phyloP scores from a whole-genome alignment of 2,329 filamentous ascomycete genomes.

The Myrmaecium sp. region DNA sequence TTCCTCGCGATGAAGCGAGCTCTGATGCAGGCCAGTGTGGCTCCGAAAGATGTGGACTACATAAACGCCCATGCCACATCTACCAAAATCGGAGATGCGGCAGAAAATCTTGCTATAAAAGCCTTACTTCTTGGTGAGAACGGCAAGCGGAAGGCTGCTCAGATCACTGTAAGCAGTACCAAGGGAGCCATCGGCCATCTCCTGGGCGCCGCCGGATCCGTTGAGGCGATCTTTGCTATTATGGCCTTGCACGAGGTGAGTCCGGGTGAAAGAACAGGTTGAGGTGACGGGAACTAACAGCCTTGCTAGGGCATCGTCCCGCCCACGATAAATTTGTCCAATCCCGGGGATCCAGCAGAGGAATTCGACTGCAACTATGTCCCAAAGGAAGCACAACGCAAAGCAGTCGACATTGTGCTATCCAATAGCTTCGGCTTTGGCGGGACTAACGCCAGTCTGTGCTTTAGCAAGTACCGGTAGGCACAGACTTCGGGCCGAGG shows the following conservation, averaged over 20 bases:
- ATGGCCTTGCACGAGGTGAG: constrained; percentile 63
- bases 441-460: constrained; percentile 82
- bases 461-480: constrained; percentile 40
- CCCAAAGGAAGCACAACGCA: constrained; percentile 51
- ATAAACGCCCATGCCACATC: constrained; percentile 93
- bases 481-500: too few species aligned
- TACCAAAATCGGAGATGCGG: constrained; percentile 68
- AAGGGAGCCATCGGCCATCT: constrained; percentile 89
- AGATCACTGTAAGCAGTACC: constrained; percentile 78
- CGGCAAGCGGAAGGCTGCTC: constrained; percentile 40
- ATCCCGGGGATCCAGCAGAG: constrained; percentile 39
- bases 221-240: constrained; percentile 76
- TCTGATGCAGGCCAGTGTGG: constrained; percentile 51
- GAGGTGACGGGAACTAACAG: constrained; percentile 6
- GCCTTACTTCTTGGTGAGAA: constrained; percentile 57
- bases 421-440: constrained; percentile 98
- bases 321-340: constrained; percentile 68
- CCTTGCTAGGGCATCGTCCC: constrained; percentile 52
- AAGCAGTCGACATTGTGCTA: constrained; percentile 54
- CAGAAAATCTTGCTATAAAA: constrained; percentile 73
- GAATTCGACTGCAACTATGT: constrained; percentile 76
- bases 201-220: constrained; percentile 74
- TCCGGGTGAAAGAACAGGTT: constrained; percentile 5
- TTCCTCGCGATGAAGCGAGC: constrained; percentile 73
- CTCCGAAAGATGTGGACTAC: constrained; percentile 63